Percentiles rank a stretch among this genome's conserved stretches.
These are phyloP conservation scores for Coelastrella sp. DNA, from an alignment of 139 green algal species.

Conservation along the genomic window DNA sequence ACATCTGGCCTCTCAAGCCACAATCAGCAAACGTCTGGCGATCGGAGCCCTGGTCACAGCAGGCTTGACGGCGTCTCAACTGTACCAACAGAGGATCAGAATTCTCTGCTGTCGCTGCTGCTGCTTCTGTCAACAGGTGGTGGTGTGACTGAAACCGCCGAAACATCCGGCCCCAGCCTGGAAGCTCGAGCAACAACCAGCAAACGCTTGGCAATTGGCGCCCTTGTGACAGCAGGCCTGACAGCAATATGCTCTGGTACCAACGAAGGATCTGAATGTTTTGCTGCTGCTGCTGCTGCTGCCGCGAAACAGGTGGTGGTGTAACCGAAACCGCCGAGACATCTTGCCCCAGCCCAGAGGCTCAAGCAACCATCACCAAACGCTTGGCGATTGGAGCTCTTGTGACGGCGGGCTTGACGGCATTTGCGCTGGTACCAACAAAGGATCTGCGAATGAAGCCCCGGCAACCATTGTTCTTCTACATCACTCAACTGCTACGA, in stretches of 20 bases:
- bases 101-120: not conserved
- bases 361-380: constrained; percentile 2
- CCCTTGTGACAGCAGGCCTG: not conserved
- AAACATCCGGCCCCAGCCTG: not conserved
- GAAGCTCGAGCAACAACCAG: constrained; percentile 6
- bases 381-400: not conserved
- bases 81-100: constrained; percentile 81
- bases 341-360: not conserved
- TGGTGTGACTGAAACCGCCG: constrained; percentile 14
- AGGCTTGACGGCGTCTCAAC: constrained; percentile 58
- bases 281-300: not conserved
- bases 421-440: constrained; percentile 80
- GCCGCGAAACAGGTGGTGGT: constrained; percentile 7
- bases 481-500: constrained; percentile 77
- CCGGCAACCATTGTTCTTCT: constrained; percentile 82
- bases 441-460: constrained; percentile 68
- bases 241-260: constrained; percentile 79
- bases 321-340: constrained; percentile 12
- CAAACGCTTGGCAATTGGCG: not conserved
- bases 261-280: constrained; percentile 74
- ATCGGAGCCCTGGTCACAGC: not conserved
- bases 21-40: not conserved
- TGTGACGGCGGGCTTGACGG: constrained; percentile 31
- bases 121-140: not conserved
- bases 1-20: not conserved